Evolutionary conservation across 768 basidiomycete species (phyloP).

Genomic region (Boletus tomentosulus): DNA sequence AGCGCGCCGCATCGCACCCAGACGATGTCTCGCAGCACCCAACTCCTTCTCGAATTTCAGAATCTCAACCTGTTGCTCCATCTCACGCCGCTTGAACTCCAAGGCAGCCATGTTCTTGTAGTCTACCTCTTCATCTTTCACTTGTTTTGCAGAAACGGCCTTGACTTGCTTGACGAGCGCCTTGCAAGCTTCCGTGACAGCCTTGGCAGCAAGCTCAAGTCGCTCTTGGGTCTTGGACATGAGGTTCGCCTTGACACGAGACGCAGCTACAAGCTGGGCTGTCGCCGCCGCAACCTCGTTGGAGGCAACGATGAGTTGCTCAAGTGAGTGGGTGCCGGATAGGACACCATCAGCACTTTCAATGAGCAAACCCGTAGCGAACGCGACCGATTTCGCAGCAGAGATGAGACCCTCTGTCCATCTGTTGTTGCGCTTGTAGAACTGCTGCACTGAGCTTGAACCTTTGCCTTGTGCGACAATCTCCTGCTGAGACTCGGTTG

Average conservation of each 20-base stretch:
- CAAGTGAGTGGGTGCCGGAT: conserved; percentile 92
- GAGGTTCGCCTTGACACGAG: conserved; percentile 94
- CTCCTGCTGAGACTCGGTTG: conserved; percentile 97
- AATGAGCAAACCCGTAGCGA: conserved; percentile 92
- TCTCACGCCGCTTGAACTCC: conserved; percentile 96
- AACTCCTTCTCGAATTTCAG: conserved; percentile 94
- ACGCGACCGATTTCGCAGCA: conserved; percentile 96
- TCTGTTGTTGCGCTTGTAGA: conserved; percentile 99
- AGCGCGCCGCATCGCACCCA: conserved; percentile 83
- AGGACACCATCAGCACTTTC: conserved; percentile 97
- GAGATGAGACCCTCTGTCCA: conserved; percentile 99
- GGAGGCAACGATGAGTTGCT: conserved; percentile 99
- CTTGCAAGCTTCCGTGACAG: conserved; percentile 95
- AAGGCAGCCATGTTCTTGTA: conserved; percentile 90
- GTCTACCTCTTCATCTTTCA: conserved; percentile 70
- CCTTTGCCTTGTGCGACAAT: conserved; percentile 96
- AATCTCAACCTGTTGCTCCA: conserved; percentile 99
- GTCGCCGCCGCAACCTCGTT: conserved; percentile 98
- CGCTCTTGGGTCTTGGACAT: conserved; percentile 99
- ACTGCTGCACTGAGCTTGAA: conserved; percentile 87
- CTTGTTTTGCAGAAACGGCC: conserved; percentile 82
- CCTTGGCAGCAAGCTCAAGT: conserved; percentile 93
- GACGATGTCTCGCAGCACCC: conserved; percentile 74
- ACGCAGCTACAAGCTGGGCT: conserved; percentile 97
- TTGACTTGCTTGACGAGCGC: conserved; percentile 96